Conservation (phyloP, 2,329 filamentous ascomycete genomes). For the Trichoderma guizhouense region DNA sequence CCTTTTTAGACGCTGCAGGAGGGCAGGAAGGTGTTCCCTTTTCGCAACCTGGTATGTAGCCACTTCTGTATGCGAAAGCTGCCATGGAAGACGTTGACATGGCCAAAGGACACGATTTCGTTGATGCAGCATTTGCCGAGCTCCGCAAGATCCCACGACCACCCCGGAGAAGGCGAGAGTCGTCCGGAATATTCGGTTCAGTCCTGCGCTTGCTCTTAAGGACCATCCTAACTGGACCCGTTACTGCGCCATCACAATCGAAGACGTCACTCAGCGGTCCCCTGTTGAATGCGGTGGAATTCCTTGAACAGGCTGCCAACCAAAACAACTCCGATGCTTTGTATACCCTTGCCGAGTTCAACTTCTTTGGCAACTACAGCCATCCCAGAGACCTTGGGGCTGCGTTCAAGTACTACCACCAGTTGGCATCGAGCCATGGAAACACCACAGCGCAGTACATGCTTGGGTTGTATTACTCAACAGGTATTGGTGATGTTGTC, state of each 20-base stretch:
- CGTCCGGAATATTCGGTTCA: constrained; percentile 42
- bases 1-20: constrained; percentile 31
- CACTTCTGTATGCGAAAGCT: not conserved
- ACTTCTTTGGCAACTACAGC: constrained; percentile 93
- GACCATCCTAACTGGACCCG: constrained; percentile 48
- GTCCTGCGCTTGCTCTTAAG: constrained; percentile 45
- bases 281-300: constrained; percentile 48
- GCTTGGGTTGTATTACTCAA: constrained; percentile 93
- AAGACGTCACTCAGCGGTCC: constrained; percentile 39
- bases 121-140: constrained; percentile 50
- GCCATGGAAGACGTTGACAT: constrained; percentile 18
- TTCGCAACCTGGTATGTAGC: constrained; percentile 38
- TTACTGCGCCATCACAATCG: constrained; percentile 43
- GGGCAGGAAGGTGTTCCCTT: constrained; percentile 28
- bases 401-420: constrained; percentile 78
- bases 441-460: constrained; percentile 95
- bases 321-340: constrained; percentile 76
- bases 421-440: constrained; percentile 71
- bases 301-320: constrained; percentile 51
- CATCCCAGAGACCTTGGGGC: constrained; percentile 76
- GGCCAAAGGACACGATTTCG: constrained; percentile 48
- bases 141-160: constrained; percentile 49
- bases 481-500: constrained; percentile 78
- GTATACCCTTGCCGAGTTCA: constrained; percentile 86
- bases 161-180: constrained; percentile 43